Conservation (phyloP, 2,329 filamentous ascomycete genomes). For the Leptographium procerum region DNA sequence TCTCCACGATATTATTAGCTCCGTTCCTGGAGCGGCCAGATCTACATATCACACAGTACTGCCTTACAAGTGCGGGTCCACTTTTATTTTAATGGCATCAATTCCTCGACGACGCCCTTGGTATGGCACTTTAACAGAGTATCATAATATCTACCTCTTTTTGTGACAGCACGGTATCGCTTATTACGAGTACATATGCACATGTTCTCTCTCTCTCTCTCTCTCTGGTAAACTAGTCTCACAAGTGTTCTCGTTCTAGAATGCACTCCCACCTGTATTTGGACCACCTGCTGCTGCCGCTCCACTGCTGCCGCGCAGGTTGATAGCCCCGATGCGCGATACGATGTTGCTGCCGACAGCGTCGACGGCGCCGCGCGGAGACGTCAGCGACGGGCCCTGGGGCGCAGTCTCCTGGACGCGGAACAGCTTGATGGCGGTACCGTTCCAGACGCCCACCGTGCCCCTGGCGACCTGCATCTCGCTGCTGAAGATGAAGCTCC, state of each 20-base stretch:
- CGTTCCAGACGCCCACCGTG: constrained; percentile 88
- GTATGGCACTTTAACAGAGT: background rate
- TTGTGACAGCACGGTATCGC: background rate
- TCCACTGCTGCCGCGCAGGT: constrained; percentile 42
- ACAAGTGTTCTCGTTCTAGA: background rate
- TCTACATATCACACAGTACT: background rate
- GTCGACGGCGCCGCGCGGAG: constrained; percentile 82
- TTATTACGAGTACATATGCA: background rate
- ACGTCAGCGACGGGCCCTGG: constrained; percentile 68
- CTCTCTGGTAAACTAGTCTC: too few relatives aligned
- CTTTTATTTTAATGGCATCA: background rate
- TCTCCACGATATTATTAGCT: too few relatives aligned
- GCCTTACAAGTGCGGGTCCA: background rate
- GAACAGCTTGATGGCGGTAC: constrained; percentile 79
- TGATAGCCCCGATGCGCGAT: constrained; percentile 72
- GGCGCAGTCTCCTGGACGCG: constrained; percentile 76
- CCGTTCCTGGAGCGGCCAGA: background rate
- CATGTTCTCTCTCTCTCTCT: background rate
- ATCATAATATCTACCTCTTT: background rate
- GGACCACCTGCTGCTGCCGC: background rate
- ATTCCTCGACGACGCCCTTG: too few relatives aligned
- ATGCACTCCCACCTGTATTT: background rate
- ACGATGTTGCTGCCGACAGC: constrained; percentile 87
- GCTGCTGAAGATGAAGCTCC: constrained; percentile 82
- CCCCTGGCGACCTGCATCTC: constrained; percentile 83